Base-by-base conservation (phyloP, 768 basidiomycete species). In the Fomitopsis pulvina region DNA sequence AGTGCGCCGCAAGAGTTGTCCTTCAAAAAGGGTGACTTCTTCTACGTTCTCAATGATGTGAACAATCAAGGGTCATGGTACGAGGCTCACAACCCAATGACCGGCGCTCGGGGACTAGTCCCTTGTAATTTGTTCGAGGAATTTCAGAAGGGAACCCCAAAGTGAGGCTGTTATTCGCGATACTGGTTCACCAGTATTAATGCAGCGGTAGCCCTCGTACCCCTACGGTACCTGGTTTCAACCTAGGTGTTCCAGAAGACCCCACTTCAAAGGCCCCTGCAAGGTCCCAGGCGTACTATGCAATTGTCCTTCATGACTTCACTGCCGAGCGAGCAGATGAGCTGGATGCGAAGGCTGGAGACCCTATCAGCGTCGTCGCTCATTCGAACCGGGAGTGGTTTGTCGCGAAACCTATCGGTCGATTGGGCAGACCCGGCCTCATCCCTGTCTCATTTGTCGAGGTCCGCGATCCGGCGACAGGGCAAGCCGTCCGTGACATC, bases 381-480 rank as follows among this genome's bases (percentile, higher is more conserved):
- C 96, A 98, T 66, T 97, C 94, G n/a, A 99, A 98, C 63, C 91
- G 92, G 56, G 96, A 99, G 66, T 99, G 96, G 96, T 98, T 97
- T 66, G 96, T 99, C 42, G 96, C 96, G 24, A 99, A 99, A 68
- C 92, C 95, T 11, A 99, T 99, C 60, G 92, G 93, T 34, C 78
- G 82, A 48, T 79, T 99, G 18, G 95, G 96, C 26, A 86, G 94
- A 47, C 96, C 96, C 0, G 96, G 96, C 45, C 78, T 99, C 50
- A 98, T 99, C 51, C 96, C 96, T 5, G 94, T 92, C 45, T 83
- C 95, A 1, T 98, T 98, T 65, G 95, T 99, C 58, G 87, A 98
- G 68, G 87, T 98, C 42, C 88, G 92, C 51, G 94, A 99, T 66
- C 94, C 94, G 18, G 71, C 80, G 9, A 92, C 96, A 22, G 90